Evolutionary conservation across 1,139 yeast genomes (phyloP), one percentile per base, ranked within the genome.

Genomic region (Pichia sp.): DNA sequence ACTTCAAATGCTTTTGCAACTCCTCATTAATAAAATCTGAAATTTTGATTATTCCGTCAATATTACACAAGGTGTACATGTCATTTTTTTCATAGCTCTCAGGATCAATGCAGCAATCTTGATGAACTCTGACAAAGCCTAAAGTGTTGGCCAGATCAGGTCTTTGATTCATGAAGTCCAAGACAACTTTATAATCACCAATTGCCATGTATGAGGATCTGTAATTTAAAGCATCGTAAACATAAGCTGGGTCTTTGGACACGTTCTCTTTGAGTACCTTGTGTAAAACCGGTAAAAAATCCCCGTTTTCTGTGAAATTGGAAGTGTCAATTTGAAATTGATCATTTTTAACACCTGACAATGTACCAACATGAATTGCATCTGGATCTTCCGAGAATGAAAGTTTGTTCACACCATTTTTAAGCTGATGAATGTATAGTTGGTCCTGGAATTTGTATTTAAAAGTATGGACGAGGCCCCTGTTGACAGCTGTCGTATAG

Each of bases 61-160:
- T 61, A 39, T 78, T 77, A 46, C 79, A 72, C 10, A 79, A 50
- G 10, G 85, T 65, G 61, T 85, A 85, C 71, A 80, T 68, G 29
- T 61, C 57, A 57, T 85, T 85, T 4, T 67, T 58, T 57, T 84
- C 78, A 54, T 78, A 85, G n/a, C 78, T 67, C 2, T 65, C 72
- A 1, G 69, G 68, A 2, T 77, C 64, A 50, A 85, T 81, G 44
- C 69, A 66, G 0, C 84, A 83, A n/a, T 67, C 61, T 0, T 57
- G 63, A 52, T 75, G 75, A 4, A 85, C 81, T 52, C 72, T 72
- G 5, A 85, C 79, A 55, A 81, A 83, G 1, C 95, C 95, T 48
- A 80, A 68, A 1, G 79, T 79, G 55, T 82, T 83, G 50, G 81
- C 87, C 4, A 83, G 76, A 28, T 81, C 85, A 0, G 94, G 88